Evolutionary conservation across 169 alveolate genomes (phyloP).

Genomic region (Blepharisma undulans): DNA sequence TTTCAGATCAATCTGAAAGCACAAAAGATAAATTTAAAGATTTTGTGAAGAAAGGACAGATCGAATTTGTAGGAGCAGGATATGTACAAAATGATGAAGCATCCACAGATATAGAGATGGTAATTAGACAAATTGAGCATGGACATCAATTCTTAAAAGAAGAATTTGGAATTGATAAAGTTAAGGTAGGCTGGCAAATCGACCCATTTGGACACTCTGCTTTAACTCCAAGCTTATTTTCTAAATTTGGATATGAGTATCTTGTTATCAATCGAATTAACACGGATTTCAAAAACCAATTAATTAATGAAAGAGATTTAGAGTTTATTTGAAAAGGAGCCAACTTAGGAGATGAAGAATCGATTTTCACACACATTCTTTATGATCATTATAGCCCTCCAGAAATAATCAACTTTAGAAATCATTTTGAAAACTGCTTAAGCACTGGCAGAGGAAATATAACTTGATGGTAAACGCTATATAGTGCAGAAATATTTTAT

Average conservation of each 20-base stretch:
- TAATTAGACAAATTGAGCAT: conserved; percentile 64
- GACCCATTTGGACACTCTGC: conserved; percentile 90
- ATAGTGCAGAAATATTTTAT: background rate
- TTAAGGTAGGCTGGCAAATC: conserved; percentile 87
- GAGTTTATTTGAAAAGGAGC: conserved; percentile 75
- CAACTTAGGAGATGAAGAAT: background rate
- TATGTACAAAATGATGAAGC: conserved; percentile 90
- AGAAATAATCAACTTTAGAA: background rate
- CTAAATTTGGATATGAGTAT: conserved; percentile 79
- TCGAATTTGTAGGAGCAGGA: conserved; percentile 89
- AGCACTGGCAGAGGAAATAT: background rate
- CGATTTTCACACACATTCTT: conserved; percentile 14
- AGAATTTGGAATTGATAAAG: conserved; percentile 57
- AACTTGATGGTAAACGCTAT: background rate
- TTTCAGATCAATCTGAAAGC: conserved; percentile 35
- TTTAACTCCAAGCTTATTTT: conserved; percentile 62
- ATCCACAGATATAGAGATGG: conserved; percentile 70
- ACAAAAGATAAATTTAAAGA: conserved; percentile 46
- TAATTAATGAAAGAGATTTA: conserved; percentile 51
- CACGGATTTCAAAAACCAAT: background rate
- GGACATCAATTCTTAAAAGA: conserved; percentile 69
- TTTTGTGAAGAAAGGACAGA: conserved; percentile 57
- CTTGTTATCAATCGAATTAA: conserved; percentile 72
- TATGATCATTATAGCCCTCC: conserved; percentile 16
- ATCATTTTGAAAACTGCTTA: background rate